A percentile compares a stretch with the other conserved stretches of the same genome.
phyloP scores from a whole-genome alignment of 768 basidiomycete species.

The Rhizopogon rudus region DNA sequence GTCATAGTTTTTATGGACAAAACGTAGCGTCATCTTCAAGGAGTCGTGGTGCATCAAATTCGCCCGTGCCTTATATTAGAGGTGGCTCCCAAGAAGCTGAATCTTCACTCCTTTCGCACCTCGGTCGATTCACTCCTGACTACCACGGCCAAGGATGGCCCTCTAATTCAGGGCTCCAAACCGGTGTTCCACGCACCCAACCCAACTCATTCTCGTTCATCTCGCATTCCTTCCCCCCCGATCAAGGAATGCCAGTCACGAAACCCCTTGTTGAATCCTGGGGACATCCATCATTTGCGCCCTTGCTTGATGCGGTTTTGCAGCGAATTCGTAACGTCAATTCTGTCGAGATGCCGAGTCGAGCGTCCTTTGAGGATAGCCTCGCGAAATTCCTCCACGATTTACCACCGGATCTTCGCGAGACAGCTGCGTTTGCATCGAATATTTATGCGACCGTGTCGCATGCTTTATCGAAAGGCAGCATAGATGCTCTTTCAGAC shows the following conservation, averaged over 20 bases:
- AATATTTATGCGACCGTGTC: slow-evolving; percentile 52
- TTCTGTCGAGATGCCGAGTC: slow-evolving; percentile 55
- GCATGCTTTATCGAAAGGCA: slow-evolving; percentile 37
- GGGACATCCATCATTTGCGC: slow-evolving; percentile 51
- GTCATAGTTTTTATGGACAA: slow-evolving; percentile 43
- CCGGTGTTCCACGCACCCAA: slow-evolving; percentile 17
- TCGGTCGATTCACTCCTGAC: slow-evolving; percentile 19
- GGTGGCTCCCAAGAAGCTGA: slow-evolving; percentile 12
- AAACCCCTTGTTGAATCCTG: slow-evolving; percentile 51
- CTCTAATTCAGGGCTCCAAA: slow-evolving; percentile 16
- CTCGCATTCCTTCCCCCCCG: slow-evolving; percentile 34
- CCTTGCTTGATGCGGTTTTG: slow-evolving; percentile 53
- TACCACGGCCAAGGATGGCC: slow-evolving; percentile 14
- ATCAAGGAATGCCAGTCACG: slow-evolving; percentile 33
- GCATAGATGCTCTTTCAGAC: slow-evolving; percentile 28
- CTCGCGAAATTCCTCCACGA: slow-evolving; percentile 44
- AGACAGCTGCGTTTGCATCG: slow-evolving; percentile 52
- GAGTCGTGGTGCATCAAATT: slow-evolving; percentile 14
- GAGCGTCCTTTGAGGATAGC: slow-evolving; percentile 46
- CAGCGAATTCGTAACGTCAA: slow-evolving; percentile 50
- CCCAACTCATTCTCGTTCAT: slow-evolving; percentile 37
- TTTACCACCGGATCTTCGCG: slow-evolving; percentile 51
- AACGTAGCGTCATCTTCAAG: slow-evolving; percentile 36
- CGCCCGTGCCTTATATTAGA: slow-evolving; percentile 17
- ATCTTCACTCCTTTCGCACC: slow-evolving; percentile 9